Evolutionary conservation across 2,329 filamentous ascomycete genomes (phyloP).

Genomic region (Macrophomina pseudophaseolina): DNA sequence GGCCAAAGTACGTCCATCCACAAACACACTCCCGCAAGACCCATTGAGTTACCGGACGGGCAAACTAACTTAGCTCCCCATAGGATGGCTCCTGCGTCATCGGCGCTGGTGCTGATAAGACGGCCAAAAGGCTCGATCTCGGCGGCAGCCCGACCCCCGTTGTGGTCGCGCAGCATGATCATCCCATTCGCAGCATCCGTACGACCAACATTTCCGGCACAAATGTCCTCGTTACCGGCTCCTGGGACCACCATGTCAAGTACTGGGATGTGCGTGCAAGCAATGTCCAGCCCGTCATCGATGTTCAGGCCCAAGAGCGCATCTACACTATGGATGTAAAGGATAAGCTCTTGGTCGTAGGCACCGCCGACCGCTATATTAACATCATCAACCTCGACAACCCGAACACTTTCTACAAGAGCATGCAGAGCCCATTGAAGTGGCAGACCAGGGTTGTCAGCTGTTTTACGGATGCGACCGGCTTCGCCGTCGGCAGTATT

Average conservation of each 20-base stretch:
- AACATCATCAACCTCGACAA: slow-evolving; percentile 91
- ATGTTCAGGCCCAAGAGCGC: slow-evolving; percentile 72
- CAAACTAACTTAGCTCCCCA: not conserved
- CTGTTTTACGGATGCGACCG: slow-evolving; percentile 89
- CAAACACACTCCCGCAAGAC: too few species aligned
- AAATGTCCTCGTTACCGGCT: slow-evolving; percentile 88
- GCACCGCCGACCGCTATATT: slow-evolving; percentile 94
- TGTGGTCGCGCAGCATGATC: slow-evolving; percentile 84
- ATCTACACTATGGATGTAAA: slow-evolving; percentile 92
- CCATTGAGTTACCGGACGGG: not conserved
- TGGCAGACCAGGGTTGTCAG: slow-evolving; percentile 97
- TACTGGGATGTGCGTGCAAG: slow-evolving; percentile 77
- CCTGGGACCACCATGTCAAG: slow-evolving; percentile 89
- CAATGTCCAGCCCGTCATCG: slow-evolving; percentile 66
- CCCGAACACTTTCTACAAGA: slow-evolving; percentile 93
- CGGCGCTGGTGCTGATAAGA: slow-evolving; percentile 88
- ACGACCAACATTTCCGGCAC: slow-evolving; percentile 64
- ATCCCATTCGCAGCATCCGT: slow-evolving; percentile 78
- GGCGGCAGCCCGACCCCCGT: slow-evolving; percentile 57
- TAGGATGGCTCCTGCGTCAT: slow-evolving; percentile 91
- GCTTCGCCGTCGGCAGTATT: slow-evolving; percentile 94
- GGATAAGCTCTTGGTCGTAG: slow-evolving; percentile 86
- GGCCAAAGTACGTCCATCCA: slow-evolving; percentile 71
- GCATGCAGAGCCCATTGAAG: slow-evolving; percentile 91
- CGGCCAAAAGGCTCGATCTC: slow-evolving; percentile 86